Conservation (phyloP, 345 rosid species). For the Linum tenue region DNA sequence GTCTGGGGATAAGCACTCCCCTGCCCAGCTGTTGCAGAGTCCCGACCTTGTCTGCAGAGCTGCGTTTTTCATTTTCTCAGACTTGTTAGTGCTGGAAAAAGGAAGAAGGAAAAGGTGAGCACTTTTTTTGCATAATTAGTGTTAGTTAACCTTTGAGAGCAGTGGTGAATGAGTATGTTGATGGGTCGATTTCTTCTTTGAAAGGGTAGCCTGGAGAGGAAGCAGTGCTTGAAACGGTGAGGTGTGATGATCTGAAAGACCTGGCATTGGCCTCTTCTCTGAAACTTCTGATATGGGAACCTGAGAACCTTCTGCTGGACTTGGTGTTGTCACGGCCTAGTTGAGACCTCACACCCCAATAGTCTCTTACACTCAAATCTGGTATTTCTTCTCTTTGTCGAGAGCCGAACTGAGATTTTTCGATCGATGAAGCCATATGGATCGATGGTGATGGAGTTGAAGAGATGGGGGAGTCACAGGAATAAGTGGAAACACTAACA, state of each 20-base stretch:
- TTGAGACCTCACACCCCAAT: background rate
- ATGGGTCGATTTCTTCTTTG: conserved; percentile 74
- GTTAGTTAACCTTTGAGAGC: conserved; percentile 63
- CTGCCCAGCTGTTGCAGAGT: conserved; percentile 25
- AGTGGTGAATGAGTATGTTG: conserved; percentile 78
- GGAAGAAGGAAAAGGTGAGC: background rate
- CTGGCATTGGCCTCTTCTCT: conserved; percentile 47
- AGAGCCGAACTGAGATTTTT: background rate
- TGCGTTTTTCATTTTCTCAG: conserved; percentile 18
- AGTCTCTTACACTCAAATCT: background rate
- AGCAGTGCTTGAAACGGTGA: conserved; percentile 75
- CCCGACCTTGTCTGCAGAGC: conserved; percentile 74
- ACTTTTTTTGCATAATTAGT: background rate
- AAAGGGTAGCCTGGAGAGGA: conserved; percentile 77
- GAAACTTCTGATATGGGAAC: conserved; percentile 59
- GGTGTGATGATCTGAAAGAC: conserved; percentile 44
- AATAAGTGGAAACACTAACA: background rate
- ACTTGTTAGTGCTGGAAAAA: background rate
- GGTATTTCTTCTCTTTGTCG: background rate
- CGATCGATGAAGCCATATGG: background rate
- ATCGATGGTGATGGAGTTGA: background rate
- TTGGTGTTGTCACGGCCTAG: conserved; percentile 20
- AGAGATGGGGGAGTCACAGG: background rate
- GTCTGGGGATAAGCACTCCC: conserved; percentile 59
- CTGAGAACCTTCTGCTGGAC: conserved; percentile 60